A percentile compares a stretch with the other conserved stretches of the same genome.
Conservation (phyloP, 2,329 filamentous ascomycete genomes). For the Bipolaris victoriae region DNA sequence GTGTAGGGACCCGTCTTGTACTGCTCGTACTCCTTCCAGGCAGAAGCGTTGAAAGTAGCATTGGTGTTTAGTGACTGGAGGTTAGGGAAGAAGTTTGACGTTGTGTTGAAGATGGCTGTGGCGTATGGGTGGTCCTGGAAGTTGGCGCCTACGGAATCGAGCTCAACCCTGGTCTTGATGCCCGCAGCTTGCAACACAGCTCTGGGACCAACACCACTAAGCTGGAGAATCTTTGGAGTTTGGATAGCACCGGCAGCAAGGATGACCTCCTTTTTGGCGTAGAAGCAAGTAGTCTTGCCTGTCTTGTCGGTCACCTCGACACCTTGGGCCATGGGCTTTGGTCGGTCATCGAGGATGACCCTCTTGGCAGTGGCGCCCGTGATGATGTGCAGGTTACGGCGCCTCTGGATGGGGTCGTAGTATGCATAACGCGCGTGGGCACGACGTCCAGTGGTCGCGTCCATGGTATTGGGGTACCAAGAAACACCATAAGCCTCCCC, state of each 20-base stretch:
- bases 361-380: slow-evolving; percentile 29
- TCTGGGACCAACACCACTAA: slow-evolving; percentile 42
- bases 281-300: slow-evolving; percentile 17
- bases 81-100: slow-evolving; percentile 31
- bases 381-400: slow-evolving; percentile 36
- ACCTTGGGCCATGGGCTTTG: slow-evolving; percentile 26
- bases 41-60: slow-evolving; percentile 41
- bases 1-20: slow-evolving; percentile 44
- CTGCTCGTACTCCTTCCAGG: slow-evolving; percentile 39
- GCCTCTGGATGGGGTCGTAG: slow-evolving; percentile 35
- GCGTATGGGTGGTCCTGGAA: slow-evolving; percentile 43
- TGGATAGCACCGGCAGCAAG: slow-evolving; percentile 64
- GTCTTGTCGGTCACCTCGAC: slow-evolving; percentile 26
- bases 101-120: slow-evolving; percentile 32
- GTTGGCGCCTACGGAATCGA: slow-evolving; percentile 43
- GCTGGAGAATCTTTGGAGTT: slow-evolving; percentile 60
- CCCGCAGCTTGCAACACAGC: slow-evolving; percentile 38
- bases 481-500: slow-evolving; percentile 33
- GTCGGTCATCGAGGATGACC: slow-evolving; percentile 27
- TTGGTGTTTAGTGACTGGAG: slow-evolving; percentile 33
- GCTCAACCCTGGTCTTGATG: slow-evolving; percentile 33
- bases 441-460: slow-evolving; percentile 30
- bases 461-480: slow-evolving; percentile 39
- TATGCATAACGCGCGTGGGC: slow-evolving; percentile 39
- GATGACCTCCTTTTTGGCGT: slow-evolving; percentile 60